A percentile compares a stretch with the other conserved stretches of the same genome.
These are phyloP conservation scores for Magnaporthiopsis incrustans DNA, from an alignment of 2,329 filamentous ascomycete genomes.

Conservation along the genomic window DNA sequence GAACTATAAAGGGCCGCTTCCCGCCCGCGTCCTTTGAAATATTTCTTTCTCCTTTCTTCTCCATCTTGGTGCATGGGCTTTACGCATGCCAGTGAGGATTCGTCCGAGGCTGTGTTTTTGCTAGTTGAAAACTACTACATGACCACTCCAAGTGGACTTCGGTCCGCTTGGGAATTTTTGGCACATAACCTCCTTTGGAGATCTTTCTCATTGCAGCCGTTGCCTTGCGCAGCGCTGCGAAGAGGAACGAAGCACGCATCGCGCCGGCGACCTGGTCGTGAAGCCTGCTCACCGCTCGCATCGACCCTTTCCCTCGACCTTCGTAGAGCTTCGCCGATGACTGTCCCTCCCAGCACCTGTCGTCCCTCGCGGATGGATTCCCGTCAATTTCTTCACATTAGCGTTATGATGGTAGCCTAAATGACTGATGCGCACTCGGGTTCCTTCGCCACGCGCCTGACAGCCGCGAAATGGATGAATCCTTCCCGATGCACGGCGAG, in stretches of 20 bases:
- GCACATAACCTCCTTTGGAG: slow-evolving; percentile 24
- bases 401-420: too few species aligned
- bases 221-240: slow-evolving; percentile 35
- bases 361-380: too few species aligned
- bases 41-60: slow-evolving; percentile 29
- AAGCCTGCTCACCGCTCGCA: too few species aligned
- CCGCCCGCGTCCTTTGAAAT: not conserved
- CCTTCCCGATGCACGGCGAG: too few species aligned
- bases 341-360: too few species aligned
- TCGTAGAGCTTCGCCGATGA: too few species aligned
- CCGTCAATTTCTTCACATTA: too few species aligned
- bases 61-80: slow-evolving; percentile 64
- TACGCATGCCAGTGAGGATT: slow-evolving; percentile 79
- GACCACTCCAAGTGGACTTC: slow-evolving; percentile 65
- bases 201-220: slow-evolving; percentile 35
- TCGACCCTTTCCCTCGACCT: too few species aligned
- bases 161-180: slow-evolving; percentile 74
- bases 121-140: slow-evolving; percentile 79
- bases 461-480: too few species aligned
- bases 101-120: slow-evolving; percentile 80
- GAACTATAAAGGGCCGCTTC: not conserved
- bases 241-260: slow-evolving; percentile 33
- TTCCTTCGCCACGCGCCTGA: too few species aligned
- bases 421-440: too few species aligned
- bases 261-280: not conserved